Evolutionary conservation across 1,284 basidiomycete genomes (phyloP).

Genomic region (Leccinum ponderosum): DNA sequence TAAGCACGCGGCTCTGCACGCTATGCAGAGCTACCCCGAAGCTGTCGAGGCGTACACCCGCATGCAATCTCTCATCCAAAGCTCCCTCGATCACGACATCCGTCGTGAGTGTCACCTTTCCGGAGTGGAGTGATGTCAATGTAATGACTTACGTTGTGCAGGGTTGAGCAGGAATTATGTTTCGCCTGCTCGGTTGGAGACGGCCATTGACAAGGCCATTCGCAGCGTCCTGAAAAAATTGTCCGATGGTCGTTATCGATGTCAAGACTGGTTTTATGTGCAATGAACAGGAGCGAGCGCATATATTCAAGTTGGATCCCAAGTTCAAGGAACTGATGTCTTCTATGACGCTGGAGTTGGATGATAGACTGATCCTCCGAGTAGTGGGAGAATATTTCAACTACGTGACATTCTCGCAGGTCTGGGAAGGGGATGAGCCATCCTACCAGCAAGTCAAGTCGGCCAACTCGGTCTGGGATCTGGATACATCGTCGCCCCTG

Average conservation of each 20-base stretch:
- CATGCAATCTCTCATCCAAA: not conserved
- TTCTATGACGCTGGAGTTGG: not conserved
- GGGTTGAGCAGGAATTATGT: not conserved
- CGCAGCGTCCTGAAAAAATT: not conserved
- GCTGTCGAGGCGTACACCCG: not conserved
- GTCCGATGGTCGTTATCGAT: slow-evolving; percentile 6
- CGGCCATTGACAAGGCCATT: not conserved
- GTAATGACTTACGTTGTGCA: not conserved
- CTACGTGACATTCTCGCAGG: slow-evolving; percentile 12
- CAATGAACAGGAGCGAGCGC: not conserved
- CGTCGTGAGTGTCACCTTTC: not conserved
- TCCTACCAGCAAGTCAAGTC: not conserved
- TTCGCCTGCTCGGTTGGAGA: not conserved
- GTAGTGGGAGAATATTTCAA: not conserved
- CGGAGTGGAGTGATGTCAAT: no score
- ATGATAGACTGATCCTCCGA: not conserved
- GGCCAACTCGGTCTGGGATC: not conserved
- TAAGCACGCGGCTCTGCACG: not conserved
- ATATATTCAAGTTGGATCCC: not conserved
- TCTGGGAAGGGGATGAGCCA: not conserved
- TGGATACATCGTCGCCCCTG: not conserved
- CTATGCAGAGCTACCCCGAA: not conserved
- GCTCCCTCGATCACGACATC: not conserved
- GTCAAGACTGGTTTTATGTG: slow-evolving; percentile 5
- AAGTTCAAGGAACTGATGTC: not conserved